These are phyloP conservation scores for Trichoderma harzianum DNA, from an alignment of 2,329 filamentous ascomycete species.

Conservation along the genomic window DNA sequence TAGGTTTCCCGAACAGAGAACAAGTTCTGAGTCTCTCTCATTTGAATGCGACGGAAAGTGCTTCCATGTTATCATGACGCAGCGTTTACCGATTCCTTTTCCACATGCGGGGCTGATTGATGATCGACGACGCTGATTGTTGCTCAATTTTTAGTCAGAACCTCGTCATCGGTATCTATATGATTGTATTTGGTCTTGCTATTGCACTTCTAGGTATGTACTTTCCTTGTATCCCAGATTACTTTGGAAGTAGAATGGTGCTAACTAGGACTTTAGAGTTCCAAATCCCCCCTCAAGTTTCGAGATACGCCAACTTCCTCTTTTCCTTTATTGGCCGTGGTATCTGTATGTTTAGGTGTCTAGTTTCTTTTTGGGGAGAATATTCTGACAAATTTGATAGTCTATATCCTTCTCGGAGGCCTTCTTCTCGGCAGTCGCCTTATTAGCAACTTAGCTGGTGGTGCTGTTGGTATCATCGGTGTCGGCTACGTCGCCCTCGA, in stretches of 20 bases:
- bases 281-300: slow-evolving; percentile 88
- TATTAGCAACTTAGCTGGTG: slow-evolving; percentile 72
- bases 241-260: background rate
- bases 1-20: slow-evolving; percentile 40
- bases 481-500: slow-evolving; percentile 73
- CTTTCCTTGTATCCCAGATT: background rate
- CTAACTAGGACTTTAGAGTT: slow-evolving; percentile 59
- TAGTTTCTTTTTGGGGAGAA: background rate
- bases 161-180: slow-evolving; percentile 79
- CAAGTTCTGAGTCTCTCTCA: background rate
- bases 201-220: slow-evolving; percentile 61
- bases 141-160: slow-evolving; percentile 25
- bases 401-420: slow-evolving; percentile 93
- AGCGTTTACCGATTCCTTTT: background rate
- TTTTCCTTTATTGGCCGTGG: slow-evolving; percentile 97
- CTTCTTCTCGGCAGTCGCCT: slow-evolving; percentile 69
- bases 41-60: background rate
- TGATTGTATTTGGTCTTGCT: slow-evolving; percentile 84
- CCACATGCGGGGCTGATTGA: background rate
- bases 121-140: background rate
- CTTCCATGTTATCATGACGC: background rate
- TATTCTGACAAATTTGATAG: slow-evolving; percentile 42
- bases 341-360: slow-evolving; percentile 66
- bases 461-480: slow-evolving; percentile 73
- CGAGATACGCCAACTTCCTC: slow-evolving; percentile 93